These are phyloP conservation scores for Penicillium pulvis DNA, from an alignment of 495 filamentous ascomycete species.

Conservation along the genomic window DNA sequence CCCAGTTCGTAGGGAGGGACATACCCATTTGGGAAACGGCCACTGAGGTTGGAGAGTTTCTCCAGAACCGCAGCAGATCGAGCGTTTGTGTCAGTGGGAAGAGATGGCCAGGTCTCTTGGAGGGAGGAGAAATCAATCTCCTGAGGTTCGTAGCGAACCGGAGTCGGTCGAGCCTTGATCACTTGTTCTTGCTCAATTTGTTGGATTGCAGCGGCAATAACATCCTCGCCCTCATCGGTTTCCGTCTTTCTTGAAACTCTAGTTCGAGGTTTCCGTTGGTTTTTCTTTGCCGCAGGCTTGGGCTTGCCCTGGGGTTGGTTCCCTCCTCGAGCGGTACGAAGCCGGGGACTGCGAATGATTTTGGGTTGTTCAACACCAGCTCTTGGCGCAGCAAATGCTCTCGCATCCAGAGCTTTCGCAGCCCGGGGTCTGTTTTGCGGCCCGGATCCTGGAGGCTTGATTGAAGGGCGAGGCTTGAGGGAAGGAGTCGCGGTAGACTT, in stretches of 20 bases:
- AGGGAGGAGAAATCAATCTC: conserved; percentile 32
- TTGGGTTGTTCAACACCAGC: conserved; percentile 32
- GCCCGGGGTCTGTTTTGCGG: conserved; percentile 27
- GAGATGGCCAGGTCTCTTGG: conserved; percentile 46
- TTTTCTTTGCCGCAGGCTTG: conserved; percentile 20
- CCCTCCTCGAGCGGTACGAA: conserved; percentile 26
- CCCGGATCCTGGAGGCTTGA: conserved; percentile 23
- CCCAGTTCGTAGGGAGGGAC: conserved; percentile 43
- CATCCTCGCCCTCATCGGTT: conserved; percentile 29
- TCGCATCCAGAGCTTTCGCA: conserved; percentile 42
- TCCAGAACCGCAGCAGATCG: conserved; percentile 37
- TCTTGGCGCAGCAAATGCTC: conserved; percentile 40
- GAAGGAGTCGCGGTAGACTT: background rate
- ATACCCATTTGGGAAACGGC: conserved; percentile 43
- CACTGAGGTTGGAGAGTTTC: conserved; percentile 39
- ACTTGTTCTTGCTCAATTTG: conserved; percentile 34
- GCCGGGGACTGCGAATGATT: conserved; percentile 36
- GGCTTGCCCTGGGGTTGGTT: conserved; percentile 21
- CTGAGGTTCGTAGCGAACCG: conserved; percentile 40
- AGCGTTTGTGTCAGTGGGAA: conserved; percentile 36
- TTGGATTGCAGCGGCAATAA: conserved; percentile 35
- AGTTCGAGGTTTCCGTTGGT: conserved; percentile 10
- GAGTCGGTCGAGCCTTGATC: conserved; percentile 30
- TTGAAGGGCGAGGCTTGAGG: conserved; percentile 1
- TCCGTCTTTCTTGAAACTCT: conserved; percentile 14